Evolutionary conservation across 495 filamentous ascomycete species (phyloP).

Genomic region (Aspergillus funiculosus): DNA sequence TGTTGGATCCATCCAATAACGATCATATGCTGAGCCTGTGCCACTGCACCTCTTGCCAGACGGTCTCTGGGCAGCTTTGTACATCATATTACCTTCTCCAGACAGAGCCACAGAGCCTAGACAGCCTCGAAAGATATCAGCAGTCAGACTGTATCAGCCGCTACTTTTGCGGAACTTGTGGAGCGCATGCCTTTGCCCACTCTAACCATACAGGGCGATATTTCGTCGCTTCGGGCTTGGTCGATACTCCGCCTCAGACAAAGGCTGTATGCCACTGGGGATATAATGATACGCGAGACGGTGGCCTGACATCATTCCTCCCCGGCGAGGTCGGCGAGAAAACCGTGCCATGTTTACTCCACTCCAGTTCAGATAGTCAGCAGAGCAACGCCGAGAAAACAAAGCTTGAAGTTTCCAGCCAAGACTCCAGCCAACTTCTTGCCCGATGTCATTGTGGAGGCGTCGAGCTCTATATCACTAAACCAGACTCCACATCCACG

Average conservation of each 20-base stretch:
- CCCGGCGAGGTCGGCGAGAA: constrained; percentile 13
- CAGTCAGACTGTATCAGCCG: constrained; percentile 44
- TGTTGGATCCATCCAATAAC: constrained; percentile 26
- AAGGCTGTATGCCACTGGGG: constrained; percentile 42
- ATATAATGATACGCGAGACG: constrained; percentile 48
- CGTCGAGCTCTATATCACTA: constrained; percentile 40
- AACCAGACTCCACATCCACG: constrained; percentile 36
- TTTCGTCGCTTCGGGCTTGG: constrained; percentile 41
- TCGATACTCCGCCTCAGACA: constrained; percentile 30
- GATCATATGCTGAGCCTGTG: constrained; percentile 46
- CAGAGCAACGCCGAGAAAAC: constrained; percentile 10
- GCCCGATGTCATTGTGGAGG: constrained; percentile 41
- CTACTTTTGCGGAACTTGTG: constrained; percentile 66
- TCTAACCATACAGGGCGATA: constrained; percentile 28
- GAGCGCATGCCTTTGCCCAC: constrained; percentile 53
- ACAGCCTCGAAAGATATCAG: constrained; percentile 43
- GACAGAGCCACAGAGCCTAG: constrained; percentile 26
- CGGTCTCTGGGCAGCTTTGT: constrained; percentile 52
- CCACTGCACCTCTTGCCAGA: constrained; percentile 60
- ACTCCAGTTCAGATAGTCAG: constrained; percentile 14
- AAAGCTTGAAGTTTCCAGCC: constrained; percentile 1
- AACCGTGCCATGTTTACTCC: constrained; percentile 18
- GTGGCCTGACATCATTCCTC: constrained; percentile 52
- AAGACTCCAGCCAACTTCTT: constrained; percentile 19
- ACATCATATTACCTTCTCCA: constrained; percentile 46